Evolutionary conservation across 805 yeast genomes (phyloP), one percentile per base, ranked within the genome.

Genomic region (Zygosaccharomyces pseudorouxii): DNA sequence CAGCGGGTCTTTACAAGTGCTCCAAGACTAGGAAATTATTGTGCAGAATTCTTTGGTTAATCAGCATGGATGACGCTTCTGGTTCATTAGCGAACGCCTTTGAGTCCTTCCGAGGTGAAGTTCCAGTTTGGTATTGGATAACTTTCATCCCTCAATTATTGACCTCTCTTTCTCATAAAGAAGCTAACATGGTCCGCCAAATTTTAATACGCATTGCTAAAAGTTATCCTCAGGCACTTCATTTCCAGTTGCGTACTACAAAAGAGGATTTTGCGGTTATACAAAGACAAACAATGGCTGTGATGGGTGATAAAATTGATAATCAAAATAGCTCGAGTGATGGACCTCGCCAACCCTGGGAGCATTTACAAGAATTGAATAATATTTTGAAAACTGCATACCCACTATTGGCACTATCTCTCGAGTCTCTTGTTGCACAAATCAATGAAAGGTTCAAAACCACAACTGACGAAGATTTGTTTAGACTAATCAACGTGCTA

Each of bases 51-150:
- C 73, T 93, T 46, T 93, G 99, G 99, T 76, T 93, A 52, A 82
- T 93, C 47, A 84, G 96, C 52, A 73, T 92, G 68, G 98, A 93
- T 67, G 97, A 93, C 65, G 73, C 84, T 1, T 73, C 80, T 4
- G 95, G 95, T 1, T 78, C 89, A 0, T 73, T 93, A 41, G 80
- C 95, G 0, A 82, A 82, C 52, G 96, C 97, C 0, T 92, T 92
- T 67, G 96, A 89, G 48, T 82, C 86, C 43, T 93, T 88, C 65
- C 80, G 90, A 53, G 97, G 98, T 18, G 99, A 95, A 55, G 89
- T 89, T 37, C 99, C 99, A 4, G 96, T 92, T 2, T 93, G 99
- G 99, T 92, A 92, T 67, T 93, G 98, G 98, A 89, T 93, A 39
- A 89, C 98, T 0, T 93, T 86, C 60, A 89, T 93, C 56, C 99